Base-by-base conservation (phyloP, 768 basidiomycete genomes). In the Leccinum ochraceum region DNA sequence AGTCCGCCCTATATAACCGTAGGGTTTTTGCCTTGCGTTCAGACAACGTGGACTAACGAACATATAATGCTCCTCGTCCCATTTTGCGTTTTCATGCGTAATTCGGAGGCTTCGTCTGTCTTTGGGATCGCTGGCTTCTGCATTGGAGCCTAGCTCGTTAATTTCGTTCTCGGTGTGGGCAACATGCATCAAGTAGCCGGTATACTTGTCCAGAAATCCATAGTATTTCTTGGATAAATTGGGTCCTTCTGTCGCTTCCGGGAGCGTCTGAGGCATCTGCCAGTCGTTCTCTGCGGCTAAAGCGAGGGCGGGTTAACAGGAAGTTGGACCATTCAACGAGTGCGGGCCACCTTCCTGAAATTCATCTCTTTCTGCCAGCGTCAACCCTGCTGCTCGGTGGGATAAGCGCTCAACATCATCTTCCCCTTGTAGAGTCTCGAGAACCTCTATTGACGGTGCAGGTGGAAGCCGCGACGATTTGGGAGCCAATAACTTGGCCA, bases 41-140 rank as follows among this genome's bases (percentile, higher is more conserved):
- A 46, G 11, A 55, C 5, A 50, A 54, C 37, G 55, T 36, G 50
- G 58, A 84, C 13, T 22, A 36, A 74, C 73, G 56, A 73, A 92
- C 92, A 92, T 87, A 70, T 94, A 94, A 75, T 94, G 79, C 66
- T 93, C 91, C 67, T 85, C 86, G 66, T 94, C 87, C 83, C 87
- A 95, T 74, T 92, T 93, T 32, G 81, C 78, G 42, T 93, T 79
- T 71, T 94, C 92, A 62, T 85, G 86, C 57, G 75, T 71, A 11
- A 84, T 63, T 53, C 91, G 82, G 60, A 77, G 78, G 46, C 60
- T 65, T 28, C 85, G 79, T 39, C 91, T 81, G 63, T 88, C 85
- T 3, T 73, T 69, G 13, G 67, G 72, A 13, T 77, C 70, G 56
- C 82, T 82, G 1, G 69, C 79, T 75, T 95, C 92, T 14, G 81